Base-by-base conservation (phyloP, 2,329 filamentous ascomycete genomes). In the Emergomyces pasteurianus region DNA sequence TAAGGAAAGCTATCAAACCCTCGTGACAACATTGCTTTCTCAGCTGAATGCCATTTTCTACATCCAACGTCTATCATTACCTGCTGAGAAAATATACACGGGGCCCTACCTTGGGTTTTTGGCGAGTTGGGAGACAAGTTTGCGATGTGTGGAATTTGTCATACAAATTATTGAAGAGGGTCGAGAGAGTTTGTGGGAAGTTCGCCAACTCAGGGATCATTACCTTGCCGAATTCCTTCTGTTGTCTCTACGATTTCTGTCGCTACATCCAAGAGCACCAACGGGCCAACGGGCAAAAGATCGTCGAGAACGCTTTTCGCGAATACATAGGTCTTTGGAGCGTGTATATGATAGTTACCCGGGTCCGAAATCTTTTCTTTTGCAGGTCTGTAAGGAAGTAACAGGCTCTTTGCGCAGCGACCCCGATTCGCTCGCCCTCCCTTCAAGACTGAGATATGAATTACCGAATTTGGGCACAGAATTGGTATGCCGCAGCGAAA, bases 31-130 rank as follows among this genome's bases (percentile, higher is more conserved):
- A 18, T 65, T 77, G 50, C 68, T 77, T 6, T 67, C 69, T 10
- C 74, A 77, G 63, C 68, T 77, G 43, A 75, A 73, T 59, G 66
- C 71, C 58, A 73, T 77, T 56, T 75, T 75, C 66, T 70, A 71
- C 60, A 65, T 76, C 52, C 75, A 77, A 62, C 68, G 75, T n/a
- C 65, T 77, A 18, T 73, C 74, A 1, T 59, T 77, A n/a, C 74
- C 74, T 1, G 67, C 72, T 28, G 71, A 74, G 52, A 71, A 68
- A 38, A 59, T 69, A 52, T 72, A 74, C 47, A 58, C 71, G 2
- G 73, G 72, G 47, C 71, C 69, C 63, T 73, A 75, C 63, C 65
- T 77, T 16, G 73, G 74, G 5, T 72, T 73, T 59, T 66, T 77
- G 12, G 72, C 70, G 0, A 75, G 73, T 63, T 77, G 74, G 75